phyloP scores from a whole-genome alignment of 2,329 filamentous ascomycete genomes.

The Celoporthe dispersa region DNA sequence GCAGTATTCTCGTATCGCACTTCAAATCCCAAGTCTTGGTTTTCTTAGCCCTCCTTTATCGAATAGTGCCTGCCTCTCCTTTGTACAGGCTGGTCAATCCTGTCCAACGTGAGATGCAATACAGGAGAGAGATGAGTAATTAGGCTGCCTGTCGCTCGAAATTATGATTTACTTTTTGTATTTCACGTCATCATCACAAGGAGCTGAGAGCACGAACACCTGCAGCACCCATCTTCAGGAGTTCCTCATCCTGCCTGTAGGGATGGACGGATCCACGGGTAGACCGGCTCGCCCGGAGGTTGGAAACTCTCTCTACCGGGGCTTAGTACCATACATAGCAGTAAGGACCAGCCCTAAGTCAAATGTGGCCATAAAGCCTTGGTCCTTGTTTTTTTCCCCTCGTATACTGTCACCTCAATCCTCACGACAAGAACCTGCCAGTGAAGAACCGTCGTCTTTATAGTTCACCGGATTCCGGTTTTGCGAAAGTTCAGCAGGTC shows the following conservation, averaged over 20 bases:
- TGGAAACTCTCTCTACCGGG: background rate
- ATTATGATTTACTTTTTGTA: background rate
- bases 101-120: background rate
- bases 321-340: background rate
- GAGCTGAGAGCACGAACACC: background rate
- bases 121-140: background rate
- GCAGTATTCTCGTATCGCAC: conserved; percentile 2
- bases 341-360: background rate
- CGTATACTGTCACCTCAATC: background rate
- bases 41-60: background rate
- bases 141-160: background rate
- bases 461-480: background rate
- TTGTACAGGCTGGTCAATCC: background rate
- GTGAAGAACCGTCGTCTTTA: background rate
- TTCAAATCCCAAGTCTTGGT: background rate
- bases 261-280: background rate
- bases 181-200: background rate
- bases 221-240: background rate
- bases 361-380: background rate
- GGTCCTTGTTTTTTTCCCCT: background rate
- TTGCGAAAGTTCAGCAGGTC: background rate
- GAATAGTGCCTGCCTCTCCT: background rate
- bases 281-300: background rate
- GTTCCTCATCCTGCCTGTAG: background rate
- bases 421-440: background rate